Evolutionary conservation across 192 early-diverging fungal species (phyloP), one percentile per base, ranked within the genome.

Genomic region (Bifiguratus adelaidae): DNA sequence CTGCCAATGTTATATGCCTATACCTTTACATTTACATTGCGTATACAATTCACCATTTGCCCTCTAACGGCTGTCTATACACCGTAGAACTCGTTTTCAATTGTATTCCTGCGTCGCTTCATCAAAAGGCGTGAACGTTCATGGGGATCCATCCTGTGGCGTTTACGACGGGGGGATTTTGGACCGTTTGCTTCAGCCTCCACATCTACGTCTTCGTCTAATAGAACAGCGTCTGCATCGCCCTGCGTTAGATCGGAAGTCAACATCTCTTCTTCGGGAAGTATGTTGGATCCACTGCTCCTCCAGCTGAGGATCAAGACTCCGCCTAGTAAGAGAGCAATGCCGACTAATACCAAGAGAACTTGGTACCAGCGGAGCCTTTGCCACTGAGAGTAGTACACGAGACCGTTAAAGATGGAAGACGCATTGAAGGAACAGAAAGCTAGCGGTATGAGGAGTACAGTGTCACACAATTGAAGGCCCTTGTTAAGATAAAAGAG

Each of bases 401-500:
- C 81, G n/a, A 88, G 60, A 19, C 82, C 83, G 55, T 82, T 88
- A 43, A 85, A 68, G 30, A 88, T 68, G 12, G 80, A 77, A 3
- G 81, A 77, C 27, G 83, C 63, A 52, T 82, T 83, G 58, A 78
- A 81, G 49, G 82, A 74, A 44, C 82, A 88, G 48, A 80, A 88
- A 7, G 78, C 77, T 30, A 88, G 67, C 15, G 85, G 85, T 11
- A 85, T 72, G 32, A 85, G 67, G 20, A 84, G 69, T 13, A 88
- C 69, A 40, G 85, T 88, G 63, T 80, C 82, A 56, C 81, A 85
- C 15, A 85, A 43, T 22, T 73, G 69, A 24, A 88, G 56, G 7
- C 82, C 83, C 24, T 76, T 81, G 60, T 85, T 84, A 19, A 88
- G 71, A 47, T 82, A 88, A 69, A 81, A 85, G 33, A 88, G 63